These are phyloP conservation scores for Saccharomyces cerevisiae DNA, from an alignment of 805 yeast genomes.

Conservation along the genomic window DNA sequence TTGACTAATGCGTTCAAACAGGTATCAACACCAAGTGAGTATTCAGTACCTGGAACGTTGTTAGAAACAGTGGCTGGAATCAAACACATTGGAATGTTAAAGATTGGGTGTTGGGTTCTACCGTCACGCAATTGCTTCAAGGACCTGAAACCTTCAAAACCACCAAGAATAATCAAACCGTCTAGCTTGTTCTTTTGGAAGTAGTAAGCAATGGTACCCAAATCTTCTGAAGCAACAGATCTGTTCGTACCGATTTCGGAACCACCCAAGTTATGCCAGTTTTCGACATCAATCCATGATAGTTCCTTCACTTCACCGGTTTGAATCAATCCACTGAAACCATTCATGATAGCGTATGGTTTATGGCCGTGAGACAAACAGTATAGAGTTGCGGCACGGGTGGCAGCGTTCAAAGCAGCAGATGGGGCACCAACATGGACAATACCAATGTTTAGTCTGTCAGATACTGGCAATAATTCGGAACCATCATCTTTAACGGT, in stretches of 20 bases:
- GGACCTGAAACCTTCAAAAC: conserved; percentile 91
- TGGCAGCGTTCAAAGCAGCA: conserved; percentile 89
- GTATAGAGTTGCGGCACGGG: conserved; percentile 82
- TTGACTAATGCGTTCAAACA: conserved; percentile 85
- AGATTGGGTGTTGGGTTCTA: conserved; percentile 73
- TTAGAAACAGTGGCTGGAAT: conserved; percentile 95
- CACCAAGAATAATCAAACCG: conserved; percentile 88
- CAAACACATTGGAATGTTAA: conserved; percentile 88
- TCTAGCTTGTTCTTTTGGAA: conserved; percentile 83
- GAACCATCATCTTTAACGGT: conserved; percentile 60
- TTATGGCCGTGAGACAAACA: conserved; percentile 85
- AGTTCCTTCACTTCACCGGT: conserved; percentile 75
- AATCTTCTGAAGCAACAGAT: conserved; percentile 69
- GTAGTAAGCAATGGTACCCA: conserved; percentile 87
- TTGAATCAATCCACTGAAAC: conserved; percentile 83
- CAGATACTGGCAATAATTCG: conserved; percentile 47
- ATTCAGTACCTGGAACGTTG: conserved; percentile 98
- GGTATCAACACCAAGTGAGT: conserved; percentile 91
- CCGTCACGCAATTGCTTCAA: conserved; percentile 74
- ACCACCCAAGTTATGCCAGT: conserved; percentile 87
- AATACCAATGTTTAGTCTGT: conserved; percentile 70
- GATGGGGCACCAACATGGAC: conserved; percentile 96
- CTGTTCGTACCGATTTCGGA: conserved; percentile 96
- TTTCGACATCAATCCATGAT: conserved; percentile 78
- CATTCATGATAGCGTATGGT: conserved; percentile 86